Base-by-base conservation (phyloP, 2,329 filamentous ascomycete species). In the Neurospora sp. region DNA sequence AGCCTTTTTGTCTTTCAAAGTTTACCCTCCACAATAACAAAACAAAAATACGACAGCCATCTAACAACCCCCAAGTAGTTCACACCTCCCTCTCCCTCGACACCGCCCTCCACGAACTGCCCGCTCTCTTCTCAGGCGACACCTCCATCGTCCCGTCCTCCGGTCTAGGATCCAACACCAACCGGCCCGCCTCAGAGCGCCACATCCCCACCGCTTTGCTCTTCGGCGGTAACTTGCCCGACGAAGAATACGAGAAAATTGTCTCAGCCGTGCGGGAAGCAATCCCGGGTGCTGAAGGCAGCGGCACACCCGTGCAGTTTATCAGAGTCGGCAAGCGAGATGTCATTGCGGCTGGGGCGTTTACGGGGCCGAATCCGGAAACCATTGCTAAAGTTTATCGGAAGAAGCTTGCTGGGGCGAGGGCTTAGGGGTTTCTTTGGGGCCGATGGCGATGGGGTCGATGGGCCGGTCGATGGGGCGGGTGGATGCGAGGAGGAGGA, bases 371-470 rank as follows among this genome's bases (percentile, higher is more conserved):
- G n/a, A 76, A 76, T 73, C 73, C 76, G 43, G 75, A 76, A 62
- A 72, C 73, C 38, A 76, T 77, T 42, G 75, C 74, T 38, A 74
- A 74, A 73, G 74, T 76, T 43, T 76, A 74, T 70, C 69, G 74
- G 19, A 75, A 75, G 73, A 77, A 75, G 74, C 71, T 76, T 70
- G 74, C 69, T 62, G 71, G 70, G 66, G 71, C 70, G 39, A 8
- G 72, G 70, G 72, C 67, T 62, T 62, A 62, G 52, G 52, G 52
- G 28, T 28, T 62, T 62, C 23, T 62, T 62, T 62, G 28, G 52
- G 5, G 46, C 5, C n/a, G 43, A 23, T 15, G 23, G 11, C 3
- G 52, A 62, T 36, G 52, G 23, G 39, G 39, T 15, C 5, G 6
- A 33, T 40, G 39, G 39, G 52, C n/a, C n/a, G 39, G 39, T 13